phyloP scores from a whole-genome alignment of 2,329 filamentous ascomycete species.

The Ophiostoma sp. region DNA sequence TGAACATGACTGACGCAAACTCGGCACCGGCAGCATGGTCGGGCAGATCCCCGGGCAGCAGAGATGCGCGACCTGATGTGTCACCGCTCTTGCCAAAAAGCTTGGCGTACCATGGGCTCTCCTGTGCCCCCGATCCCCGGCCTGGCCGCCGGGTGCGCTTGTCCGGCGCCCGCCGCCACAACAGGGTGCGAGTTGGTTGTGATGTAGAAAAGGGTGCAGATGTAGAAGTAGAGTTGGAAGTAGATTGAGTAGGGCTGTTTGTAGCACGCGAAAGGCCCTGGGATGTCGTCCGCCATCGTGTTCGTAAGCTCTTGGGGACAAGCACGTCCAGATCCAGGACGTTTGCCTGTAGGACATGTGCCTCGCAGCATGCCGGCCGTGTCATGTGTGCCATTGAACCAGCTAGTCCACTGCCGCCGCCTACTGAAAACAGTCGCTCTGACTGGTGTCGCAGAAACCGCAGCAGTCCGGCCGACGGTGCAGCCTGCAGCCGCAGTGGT shows the following conservation, averaged over 20 bases:
- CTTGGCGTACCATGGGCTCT: slow-evolving; percentile 18
- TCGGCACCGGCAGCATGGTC: slow-evolving; percentile 35
- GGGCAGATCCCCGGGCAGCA: slow-evolving; percentile 56
- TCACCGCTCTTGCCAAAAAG: background rate
- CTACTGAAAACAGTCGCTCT: slow-evolving; percentile 47
- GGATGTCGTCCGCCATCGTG: slow-evolving; percentile 15
- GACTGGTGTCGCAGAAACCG: slow-evolving; percentile 70
- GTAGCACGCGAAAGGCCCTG: background rate
- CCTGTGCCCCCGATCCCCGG: background rate
- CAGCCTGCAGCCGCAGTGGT: slow-evolving; percentile 32
- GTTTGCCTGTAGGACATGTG: slow-evolving; percentile 18
- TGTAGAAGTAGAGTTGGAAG: background rate
- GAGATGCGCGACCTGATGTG: slow-evolving; percentile 21
- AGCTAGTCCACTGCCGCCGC: slow-evolving; percentile 16
- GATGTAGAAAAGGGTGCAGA: slow-evolving; percentile 23
- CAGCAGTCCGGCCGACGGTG: slow-evolving; percentile 55
- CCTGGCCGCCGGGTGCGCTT: slow-evolving; percentile 12
- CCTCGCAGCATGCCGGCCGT: background rate
- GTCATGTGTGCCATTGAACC: background rate
- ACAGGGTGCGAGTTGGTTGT: background rate
- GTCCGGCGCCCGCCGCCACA: slow-evolving; percentile 16
- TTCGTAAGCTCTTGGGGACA: slow-evolving; percentile 29
- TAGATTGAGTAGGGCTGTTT: background rate
- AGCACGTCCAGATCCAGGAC: slow-evolving; percentile 29
- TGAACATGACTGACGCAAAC: slow-evolving; percentile 30